phyloP scores from a whole-genome alignment of 805 yeast genomes.

The Candida insectorum region DNA sequence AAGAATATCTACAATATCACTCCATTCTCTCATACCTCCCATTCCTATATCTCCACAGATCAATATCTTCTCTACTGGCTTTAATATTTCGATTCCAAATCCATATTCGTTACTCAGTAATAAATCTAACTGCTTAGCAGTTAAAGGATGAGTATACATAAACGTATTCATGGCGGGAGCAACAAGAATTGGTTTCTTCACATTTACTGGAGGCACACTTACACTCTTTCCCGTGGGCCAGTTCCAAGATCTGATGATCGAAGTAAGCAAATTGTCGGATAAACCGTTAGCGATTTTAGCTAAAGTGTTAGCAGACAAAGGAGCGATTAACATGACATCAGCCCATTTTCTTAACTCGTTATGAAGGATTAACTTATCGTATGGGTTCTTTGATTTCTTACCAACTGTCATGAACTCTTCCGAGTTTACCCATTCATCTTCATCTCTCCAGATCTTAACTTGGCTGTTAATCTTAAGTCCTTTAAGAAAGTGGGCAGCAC shows the following conservation, averaged over 20 bases:
- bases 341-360: conserved; percentile 47
- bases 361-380: conserved; percentile 37
- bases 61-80: conserved; percentile 45
- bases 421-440: conserved; percentile 78
- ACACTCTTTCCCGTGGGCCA: conserved; percentile 6
- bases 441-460: conserved; percentile 87
- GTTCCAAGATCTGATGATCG: conserved; percentile 42
- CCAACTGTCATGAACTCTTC: conserved; percentile 14
- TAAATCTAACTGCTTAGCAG: conserved; percentile 35
- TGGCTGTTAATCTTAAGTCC: conserved; percentile 64
- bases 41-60: conserved; percentile 49
- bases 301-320: conserved; percentile 43
- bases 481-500: conserved; percentile 67
- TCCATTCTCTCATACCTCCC: conserved; percentile 52
- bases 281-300: conserved; percentile 44
- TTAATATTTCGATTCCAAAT: conserved; percentile 41
- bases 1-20: conserved; percentile 41
- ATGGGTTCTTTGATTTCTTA: conserved; percentile 27
- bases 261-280: conserved; percentile 42
- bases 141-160: conserved; percentile 46
- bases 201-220: conserved; percentile 3
- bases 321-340: conserved; percentile 44
- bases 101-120: conserved; percentile 34
- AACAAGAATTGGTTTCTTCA: conserved; percentile 40
- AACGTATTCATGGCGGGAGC: conserved; percentile 50